Evolutionary conservation across 768 basidiomycete species (phyloP).

Genomic region (Macrolepiota dolichaula): DNA sequence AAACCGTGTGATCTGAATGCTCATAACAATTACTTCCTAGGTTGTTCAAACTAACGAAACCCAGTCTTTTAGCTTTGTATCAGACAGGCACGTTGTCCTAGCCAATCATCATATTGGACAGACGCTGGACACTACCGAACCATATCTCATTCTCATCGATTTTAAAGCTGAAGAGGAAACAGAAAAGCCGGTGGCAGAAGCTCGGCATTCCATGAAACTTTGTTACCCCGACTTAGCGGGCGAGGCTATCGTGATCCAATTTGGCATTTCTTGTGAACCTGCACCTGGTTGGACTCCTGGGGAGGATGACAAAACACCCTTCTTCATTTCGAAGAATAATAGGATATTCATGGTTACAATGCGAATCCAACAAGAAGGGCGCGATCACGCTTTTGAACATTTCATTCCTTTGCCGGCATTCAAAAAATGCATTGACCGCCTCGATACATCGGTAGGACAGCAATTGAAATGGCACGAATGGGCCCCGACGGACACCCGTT

Average conservation of each 20-base stretch:
- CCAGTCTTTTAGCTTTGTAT: conserved; percentile 40
- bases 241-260: conserved; percentile 23
- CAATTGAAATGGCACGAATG: conserved; percentile 45
- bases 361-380: conserved; percentile 23
- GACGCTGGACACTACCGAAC: conserved; percentile 14
- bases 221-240: conserved; percentile 34
- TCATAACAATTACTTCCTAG: conserved; percentile 16
- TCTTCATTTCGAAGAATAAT: conserved; percentile 36
- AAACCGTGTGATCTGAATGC: neutral
- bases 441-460: conserved; percentile 12
- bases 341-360: conserved; percentile 47
- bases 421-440: conserved; percentile 20
- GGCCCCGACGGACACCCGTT: conserved; percentile 46
- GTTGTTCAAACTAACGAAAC: conserved; percentile 29
- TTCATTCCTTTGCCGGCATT: conserved; percentile 41
- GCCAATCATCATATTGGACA: conserved; percentile 23
- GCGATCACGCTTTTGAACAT: conserved; percentile 30
- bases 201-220: conserved; percentile 35
- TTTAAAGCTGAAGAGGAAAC: conserved; percentile 29
- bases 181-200: conserved; percentile 23
- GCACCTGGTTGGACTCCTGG: conserved; percentile 41
- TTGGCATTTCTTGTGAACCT: conserved; percentile 53
- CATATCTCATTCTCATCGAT: conserved; percentile 33
- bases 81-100: conserved; percentile 35
- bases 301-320: conserved; percentile 36